Evolutionary conservation across 2,329 filamentous ascomycete genomes (phyloP), one percentile per base, ranked within the genome.

Genomic region (Tolypocladium ophioglossoides): DNA sequence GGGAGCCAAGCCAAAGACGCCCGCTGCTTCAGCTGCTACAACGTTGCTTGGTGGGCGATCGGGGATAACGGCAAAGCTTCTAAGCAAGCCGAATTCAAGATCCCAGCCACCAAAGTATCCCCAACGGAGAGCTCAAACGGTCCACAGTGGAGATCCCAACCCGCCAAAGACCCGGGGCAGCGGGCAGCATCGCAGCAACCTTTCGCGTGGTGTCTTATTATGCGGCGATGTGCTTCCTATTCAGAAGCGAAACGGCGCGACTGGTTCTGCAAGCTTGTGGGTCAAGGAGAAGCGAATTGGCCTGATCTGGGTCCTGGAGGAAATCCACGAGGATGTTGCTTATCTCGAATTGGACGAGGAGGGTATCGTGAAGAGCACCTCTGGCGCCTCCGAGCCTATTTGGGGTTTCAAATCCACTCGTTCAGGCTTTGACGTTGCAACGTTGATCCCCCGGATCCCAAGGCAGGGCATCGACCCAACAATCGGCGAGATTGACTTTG

Each of bases 161-260:
- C 75, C 77, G 5, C 73, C 78, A 44, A 83, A 84, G 66, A 74
- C 83, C 52, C 68, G 77, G 16, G 70, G 74, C 12, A 68, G 74
- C 34, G 69, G 75, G 62, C 79, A 91, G 61, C 87, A 91, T 63
- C 78, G 83, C 52, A 82, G 80, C 60, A 86, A 81, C 62, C 91
- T 89, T 59, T 95, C 90, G 27, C 80, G 91, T 62, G 92, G 92
- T 3, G 94, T 99, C 30, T 71, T 99, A 52, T 78, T 99, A 1
- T 99, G 94, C 62, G 94, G 94, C 46, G 94, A 99, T 68, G 92
- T 99, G n/a, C 90, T 99, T 20, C 94, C 94, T 0, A 99, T 99
- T 56, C 88, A 91, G 68, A 99, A 97, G 71, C 84, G 94, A 57
- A 96, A 99, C 64, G 94, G 94, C 4, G 82, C 86, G 12, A 92